Evolutionary conservation across 2,329 filamentous ascomycete species (phyloP), one percentile per base, ranked within the genome.

Genomic region (Xylariaceae sp.): DNA sequence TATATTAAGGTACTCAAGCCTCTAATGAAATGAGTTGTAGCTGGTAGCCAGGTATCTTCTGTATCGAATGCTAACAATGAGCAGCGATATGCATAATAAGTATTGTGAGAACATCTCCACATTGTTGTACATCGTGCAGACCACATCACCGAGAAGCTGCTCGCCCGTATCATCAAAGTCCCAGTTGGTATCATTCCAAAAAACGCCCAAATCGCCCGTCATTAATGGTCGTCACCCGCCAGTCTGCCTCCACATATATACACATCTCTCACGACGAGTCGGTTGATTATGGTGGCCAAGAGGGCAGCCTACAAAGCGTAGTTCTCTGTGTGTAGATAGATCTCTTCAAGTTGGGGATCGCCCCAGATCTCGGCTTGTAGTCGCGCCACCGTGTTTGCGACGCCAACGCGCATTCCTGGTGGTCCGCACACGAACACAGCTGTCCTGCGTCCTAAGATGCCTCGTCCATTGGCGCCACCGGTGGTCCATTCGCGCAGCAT

Each of bases 361-460:
- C 80, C 83, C 86, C 89, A 90, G 44, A 97, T 90, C 68, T 86
- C 82, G 22, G 81, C 81, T 75, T 97, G 92, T 61, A 96, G 71
- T 50, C 80, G 74, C 2, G 92, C 92, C 19, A 96, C 89, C 0
- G 89, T 87, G 58, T 83, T 88, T n/a, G 88, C 85, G 14, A 96
- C 91, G 58, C 90, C 90, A 11, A 91, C 83, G 55, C 92, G 76
- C 90, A 96, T 95, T 49, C 82, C 77, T 1, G 89, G 83, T 15
- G 92, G 92, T 0, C 92, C 92, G 64, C 92, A 97, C 12, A 97
- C 91, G 67, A 95, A 96, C 6, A 96, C 89, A 58, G 90, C 92
- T 3, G 89, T 90, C 49, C 90, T 75, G 40, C 87, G 77, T 1
- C 92, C 91, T 50, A 95, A 86, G 48, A 86, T 83, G 1, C 83